phyloP scores from a whole-genome alignment of 2,329 filamentous ascomycete genomes.

The Karstenula rhodostoma region DNA sequence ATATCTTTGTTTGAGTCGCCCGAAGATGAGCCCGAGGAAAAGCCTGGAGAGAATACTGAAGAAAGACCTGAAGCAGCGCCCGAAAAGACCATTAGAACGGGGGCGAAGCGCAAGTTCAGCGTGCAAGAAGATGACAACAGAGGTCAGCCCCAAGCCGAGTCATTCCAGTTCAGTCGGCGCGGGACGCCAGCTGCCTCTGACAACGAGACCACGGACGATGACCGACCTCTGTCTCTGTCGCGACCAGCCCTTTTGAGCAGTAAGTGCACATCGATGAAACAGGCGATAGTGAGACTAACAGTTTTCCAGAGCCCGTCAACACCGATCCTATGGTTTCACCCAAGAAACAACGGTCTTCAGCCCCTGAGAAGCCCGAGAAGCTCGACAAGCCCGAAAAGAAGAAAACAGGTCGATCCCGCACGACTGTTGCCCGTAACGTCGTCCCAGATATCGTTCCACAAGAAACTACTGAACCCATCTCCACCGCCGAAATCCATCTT shows the following conservation, averaged over 20 bases:
- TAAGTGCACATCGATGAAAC: conserved; percentile 32
- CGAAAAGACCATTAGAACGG: conserved; percentile 51
- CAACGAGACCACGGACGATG: conserved; percentile 26
- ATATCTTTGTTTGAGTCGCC: conserved; percentile 55
- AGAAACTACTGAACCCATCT: conserved; percentile 31
- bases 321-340: conserved; percentile 55
- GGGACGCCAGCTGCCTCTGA: conserved; percentile 28
- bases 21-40: conserved; percentile 42
- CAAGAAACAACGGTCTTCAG: conserved; percentile 47
- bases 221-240: conserved; percentile 29
- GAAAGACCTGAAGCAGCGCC: conserved; percentile 2
- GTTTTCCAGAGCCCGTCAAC: conserved; percentile 58
- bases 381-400: conserved; percentile 38
- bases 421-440: conserved; percentile 36
- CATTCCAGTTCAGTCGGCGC: conserved; percentile 59
- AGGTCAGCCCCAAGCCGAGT: conserved; percentile 42
- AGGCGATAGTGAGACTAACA: conserved; percentile 28
- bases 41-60: conserved; percentile 20
- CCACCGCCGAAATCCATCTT: conserved; percentile 41
- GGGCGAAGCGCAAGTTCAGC: conserved; percentile 66
- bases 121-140: conserved; percentile 60
- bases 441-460: conserved; percentile 31
- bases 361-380: conserved; percentile 31
- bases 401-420: conserved; percentile 27
- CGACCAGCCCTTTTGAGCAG: conserved; percentile 54